phyloP scores from a whole-genome alignment of 2,329 filamentous ascomycete genomes.

The Pseudogymnoascus sp. region DNA sequence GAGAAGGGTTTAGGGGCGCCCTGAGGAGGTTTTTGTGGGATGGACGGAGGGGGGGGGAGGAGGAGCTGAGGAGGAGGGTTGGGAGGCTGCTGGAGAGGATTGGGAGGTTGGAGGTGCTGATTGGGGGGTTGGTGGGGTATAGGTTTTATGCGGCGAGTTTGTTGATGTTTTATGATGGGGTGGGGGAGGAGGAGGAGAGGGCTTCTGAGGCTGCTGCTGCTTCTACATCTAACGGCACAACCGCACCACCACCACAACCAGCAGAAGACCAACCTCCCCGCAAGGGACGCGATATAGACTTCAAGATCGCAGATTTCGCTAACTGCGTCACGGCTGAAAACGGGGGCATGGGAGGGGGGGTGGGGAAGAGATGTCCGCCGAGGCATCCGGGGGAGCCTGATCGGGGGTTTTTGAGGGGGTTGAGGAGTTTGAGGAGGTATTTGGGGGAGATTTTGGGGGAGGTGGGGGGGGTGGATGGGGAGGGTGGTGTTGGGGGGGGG shows the following conservation, averaged over 20 bases:
- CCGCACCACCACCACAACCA: conserved; percentile 18
- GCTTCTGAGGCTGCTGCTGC: conserved; percentile 27
- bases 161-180: conserved; percentile 94
- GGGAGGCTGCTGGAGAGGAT: conserved; percentile 82
- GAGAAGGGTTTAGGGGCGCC: conserved; percentile 79
- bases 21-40: conserved; percentile 87
- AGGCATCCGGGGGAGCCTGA: conserved; percentile 74
- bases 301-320: conserved; percentile 98
- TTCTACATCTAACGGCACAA: conserved; percentile 21
- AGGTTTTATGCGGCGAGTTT: conserved; percentile 93
- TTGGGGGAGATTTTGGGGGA: conserved; percentile 84
- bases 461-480: conserved; percentile 40
- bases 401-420: conserved; percentile 77
- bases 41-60: conserved; percentile 35
- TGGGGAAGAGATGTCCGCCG: conserved; percentile 65
- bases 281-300: conserved; percentile 57
- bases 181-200: conserved; percentile 45
- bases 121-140: conserved; percentile 71
- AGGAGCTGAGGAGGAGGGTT: conserved; percentile 30
- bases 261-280: neutral
- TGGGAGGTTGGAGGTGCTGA: conserved; percentile 72
- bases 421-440: conserved; percentile 71
- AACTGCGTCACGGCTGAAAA: conserved; percentile 93
- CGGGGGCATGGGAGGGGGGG: conserved; percentile 34
- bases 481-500: conserved; percentile 61